Evolutionary conservation across 805 yeast genomes (phyloP).

Genomic region (Metschnikowia drakensbergensis): DNA sequence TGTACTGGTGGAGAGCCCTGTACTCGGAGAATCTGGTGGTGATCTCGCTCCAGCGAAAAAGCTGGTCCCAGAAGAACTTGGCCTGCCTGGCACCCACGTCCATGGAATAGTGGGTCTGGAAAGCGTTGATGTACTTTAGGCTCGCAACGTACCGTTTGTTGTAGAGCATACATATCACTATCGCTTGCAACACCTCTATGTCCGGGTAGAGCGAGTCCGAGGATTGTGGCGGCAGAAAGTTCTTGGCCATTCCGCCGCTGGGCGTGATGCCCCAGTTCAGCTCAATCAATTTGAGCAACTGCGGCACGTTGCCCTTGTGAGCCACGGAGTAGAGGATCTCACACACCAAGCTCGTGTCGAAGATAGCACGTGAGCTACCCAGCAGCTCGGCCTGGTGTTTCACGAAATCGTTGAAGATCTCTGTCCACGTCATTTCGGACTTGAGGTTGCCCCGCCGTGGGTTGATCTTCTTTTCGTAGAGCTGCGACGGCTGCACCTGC

Average conservation of each 20-base stretch:
- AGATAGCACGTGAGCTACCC: constrained; percentile 6
- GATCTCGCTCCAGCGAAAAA: constrained; percentile 37
- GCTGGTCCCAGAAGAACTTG: constrained; percentile 33
- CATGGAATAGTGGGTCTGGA: constrained; percentile 30
- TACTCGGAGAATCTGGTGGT: constrained; percentile 28
- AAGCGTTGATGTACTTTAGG: constrained; percentile 33
- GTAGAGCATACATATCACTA: constrained; percentile 31
- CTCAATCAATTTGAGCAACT: constrained; percentile 25
- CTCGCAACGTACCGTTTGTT: constrained; percentile 30
- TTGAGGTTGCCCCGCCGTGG: constrained; percentile 21
- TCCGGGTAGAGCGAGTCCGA: constrained; percentile 24
- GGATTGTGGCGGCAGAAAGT: constrained; percentile 4
- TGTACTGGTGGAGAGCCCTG: constrained; percentile 25
- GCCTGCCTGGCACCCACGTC: constrained; percentile 18
- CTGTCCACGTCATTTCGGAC: constrained; percentile 20
- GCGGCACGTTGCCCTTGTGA: constrained; percentile 19
- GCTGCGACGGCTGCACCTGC: constrained; percentile 23
- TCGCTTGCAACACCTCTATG: constrained; percentile 24
- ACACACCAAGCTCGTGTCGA: constrained; percentile 22
- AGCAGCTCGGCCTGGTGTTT: constrained; percentile 10
- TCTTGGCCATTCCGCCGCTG: constrained; percentile 19
- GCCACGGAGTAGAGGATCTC: constrained; percentile 35
- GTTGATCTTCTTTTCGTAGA: constrained; percentile 16
- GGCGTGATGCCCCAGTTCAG: constrained; percentile 30
- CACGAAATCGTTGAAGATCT: constrained; percentile 24